These are phyloP conservation scores for Ogataea chonburiensis DNA, from an alignment of 805 yeast genomes.

Conservation along the genomic window DNA sequence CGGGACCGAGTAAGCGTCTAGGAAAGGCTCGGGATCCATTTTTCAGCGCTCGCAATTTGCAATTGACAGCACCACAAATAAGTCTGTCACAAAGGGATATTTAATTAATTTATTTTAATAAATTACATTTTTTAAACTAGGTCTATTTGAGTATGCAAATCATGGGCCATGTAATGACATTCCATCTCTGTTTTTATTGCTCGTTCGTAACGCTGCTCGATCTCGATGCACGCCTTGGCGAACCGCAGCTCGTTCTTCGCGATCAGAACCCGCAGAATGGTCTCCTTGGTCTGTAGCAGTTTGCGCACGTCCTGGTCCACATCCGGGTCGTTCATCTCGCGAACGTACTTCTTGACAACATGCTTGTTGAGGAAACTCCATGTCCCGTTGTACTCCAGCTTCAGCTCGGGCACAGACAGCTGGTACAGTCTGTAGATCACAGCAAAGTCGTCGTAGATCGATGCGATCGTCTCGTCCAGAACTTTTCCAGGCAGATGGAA, in stretches of 20 bases:
- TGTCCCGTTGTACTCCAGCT: constrained; percentile 20
- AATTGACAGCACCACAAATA: too few species aligned
- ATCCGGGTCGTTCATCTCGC: constrained; percentile 29
- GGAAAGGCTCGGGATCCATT: not conserved
- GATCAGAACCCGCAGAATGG: constrained; percentile 68
- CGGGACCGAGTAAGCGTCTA: not conserved
- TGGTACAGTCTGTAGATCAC: constrained; percentile 20
- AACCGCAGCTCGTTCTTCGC: constrained; percentile 36
- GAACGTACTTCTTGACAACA: constrained; percentile 20
- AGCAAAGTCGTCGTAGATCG: constrained; percentile 24
- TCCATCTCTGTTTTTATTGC: constrained; percentile 30
- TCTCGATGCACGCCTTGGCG: constrained; percentile 27
- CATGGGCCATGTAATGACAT: constrained; percentile 8
- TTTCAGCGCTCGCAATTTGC: too few species aligned
- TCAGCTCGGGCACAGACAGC: constrained; percentile 16
- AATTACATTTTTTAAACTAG: constrained; percentile 1
- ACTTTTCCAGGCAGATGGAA: constrained; percentile 28
- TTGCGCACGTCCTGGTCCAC: constrained; percentile 40
- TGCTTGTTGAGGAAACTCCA: constrained; percentile 27
- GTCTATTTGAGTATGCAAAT: constrained; percentile 5
- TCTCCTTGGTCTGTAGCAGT: constrained; percentile 46
- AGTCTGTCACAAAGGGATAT: constrained; percentile 2
- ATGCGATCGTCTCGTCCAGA: constrained; percentile 21
- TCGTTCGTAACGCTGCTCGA: constrained; percentile 31
- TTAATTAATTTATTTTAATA: not conserved